These are phyloP conservation scores for Wallacemonas sp. DNA, from an alignment of 208 protist genomes.

Conservation along the genomic window DNA sequence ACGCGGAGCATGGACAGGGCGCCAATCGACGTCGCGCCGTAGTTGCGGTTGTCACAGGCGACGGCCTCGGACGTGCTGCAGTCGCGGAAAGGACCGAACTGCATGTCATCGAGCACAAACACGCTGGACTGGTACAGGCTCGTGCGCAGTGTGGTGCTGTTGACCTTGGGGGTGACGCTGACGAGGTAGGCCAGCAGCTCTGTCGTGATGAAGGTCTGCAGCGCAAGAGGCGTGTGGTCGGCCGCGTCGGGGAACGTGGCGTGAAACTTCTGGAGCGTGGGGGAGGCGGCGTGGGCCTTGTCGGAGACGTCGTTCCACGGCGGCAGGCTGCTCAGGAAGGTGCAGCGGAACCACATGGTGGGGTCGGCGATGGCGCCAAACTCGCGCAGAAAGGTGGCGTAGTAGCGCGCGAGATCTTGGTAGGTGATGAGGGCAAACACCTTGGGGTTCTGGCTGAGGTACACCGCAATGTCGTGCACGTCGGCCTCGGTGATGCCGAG, in stretches of 20 bases:
- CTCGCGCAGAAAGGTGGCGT: constrained; percentile 20
- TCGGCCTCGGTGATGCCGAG: constrained; percentile 24
- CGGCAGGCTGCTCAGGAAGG: constrained; percentile 46
- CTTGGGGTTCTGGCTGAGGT: constrained; percentile 18
- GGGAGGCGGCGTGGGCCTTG: neutral
- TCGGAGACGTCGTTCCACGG: constrained; percentile 36
- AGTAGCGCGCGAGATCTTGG: constrained; percentile 37
- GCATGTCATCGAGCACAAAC: constrained; percentile 27
- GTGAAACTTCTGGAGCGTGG: constrained; percentile 26
- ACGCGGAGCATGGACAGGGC: constrained; percentile 29
- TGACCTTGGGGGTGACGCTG: constrained; percentile 16
- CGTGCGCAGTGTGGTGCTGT: constrained; percentile 20
- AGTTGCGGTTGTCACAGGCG: constrained; percentile 39
- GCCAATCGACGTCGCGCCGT: constrained; percentile 43
- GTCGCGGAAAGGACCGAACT: constrained; percentile 23
- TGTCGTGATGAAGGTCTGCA: constrained; percentile 17
- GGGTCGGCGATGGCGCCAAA: constrained; percentile 17
- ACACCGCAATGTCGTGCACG: constrained; percentile 16
- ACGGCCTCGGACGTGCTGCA: neutral
- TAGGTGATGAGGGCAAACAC: constrained; percentile 33
- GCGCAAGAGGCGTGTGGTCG: constrained; percentile 16
- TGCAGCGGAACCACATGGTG: constrained; percentile 27
- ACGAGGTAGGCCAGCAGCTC: constrained; percentile 17
- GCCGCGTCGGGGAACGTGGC: neutral
- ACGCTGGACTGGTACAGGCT: constrained; percentile 26